Evolutionary conservation across 768 basidiomycete species (phyloP).

Genomic region (Cyclocybe aegerita): DNA sequence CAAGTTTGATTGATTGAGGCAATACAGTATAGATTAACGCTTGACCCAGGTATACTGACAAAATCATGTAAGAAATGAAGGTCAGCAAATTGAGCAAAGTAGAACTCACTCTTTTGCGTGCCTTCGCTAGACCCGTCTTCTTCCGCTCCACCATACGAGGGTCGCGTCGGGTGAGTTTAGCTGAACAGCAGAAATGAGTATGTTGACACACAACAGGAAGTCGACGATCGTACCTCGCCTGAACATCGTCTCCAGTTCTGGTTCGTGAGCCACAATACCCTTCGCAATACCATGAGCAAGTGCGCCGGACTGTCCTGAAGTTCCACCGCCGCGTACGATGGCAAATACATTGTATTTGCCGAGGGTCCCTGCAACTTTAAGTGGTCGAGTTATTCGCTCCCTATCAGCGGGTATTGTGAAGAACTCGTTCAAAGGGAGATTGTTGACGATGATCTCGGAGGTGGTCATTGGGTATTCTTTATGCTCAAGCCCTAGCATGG

Average conservation of each 20-base stretch:
- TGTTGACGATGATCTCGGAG: slow-evolving; percentile 82
- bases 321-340: slow-evolving; percentile 82
- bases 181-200: slow-evolving; percentile 37
- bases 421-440: slow-evolving; percentile 73
- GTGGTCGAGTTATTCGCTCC: slow-evolving; percentile 77
- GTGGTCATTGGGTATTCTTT: slow-evolving; percentile 37
- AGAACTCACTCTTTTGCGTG: slow-evolving; percentile 81
- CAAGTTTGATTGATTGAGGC: slow-evolving; percentile 12
- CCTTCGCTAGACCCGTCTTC: slow-evolving; percentile 92
- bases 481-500: slow-evolving; percentile 22
- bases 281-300: slow-evolving; percentile 76
- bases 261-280: slow-evolving; percentile 70
- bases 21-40: slow-evolving; percentile 48
- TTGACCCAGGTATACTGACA: slow-evolving; percentile 94
- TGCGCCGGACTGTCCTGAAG: slow-evolving; percentile 91
- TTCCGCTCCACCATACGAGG: slow-evolving; percentile 98
- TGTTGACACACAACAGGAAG: slow-evolving; percentile 1
- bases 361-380: slow-evolving; percentile 79
- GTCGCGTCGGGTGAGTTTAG: slow-evolving; percentile 85
- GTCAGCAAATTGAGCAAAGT: slow-evolving; percentile 1
- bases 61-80: slow-evolving; percentile 9
- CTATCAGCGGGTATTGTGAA: slow-evolving; percentile 77
- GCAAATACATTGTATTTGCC: slow-evolving; percentile 83
- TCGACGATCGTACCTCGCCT: slow-evolving; percentile 57
- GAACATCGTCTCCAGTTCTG: slow-evolving; percentile 63